Conservation (phyloP, 345 rosid species). For the Eutrema japonicum region DNA sequence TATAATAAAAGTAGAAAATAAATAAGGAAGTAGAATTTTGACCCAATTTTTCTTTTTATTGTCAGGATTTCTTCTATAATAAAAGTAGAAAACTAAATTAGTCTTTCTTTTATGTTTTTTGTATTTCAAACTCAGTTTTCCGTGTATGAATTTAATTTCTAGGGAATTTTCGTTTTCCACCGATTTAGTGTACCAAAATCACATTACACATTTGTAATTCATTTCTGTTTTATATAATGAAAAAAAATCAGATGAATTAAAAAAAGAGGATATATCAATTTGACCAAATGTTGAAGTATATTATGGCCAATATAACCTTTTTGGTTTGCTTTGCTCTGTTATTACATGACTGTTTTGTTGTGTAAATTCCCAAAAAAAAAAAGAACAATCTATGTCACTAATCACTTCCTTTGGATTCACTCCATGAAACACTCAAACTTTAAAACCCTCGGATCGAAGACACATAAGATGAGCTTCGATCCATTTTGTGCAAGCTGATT, state of each 20-base stretch:
- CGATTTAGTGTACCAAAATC: too few species aligned
- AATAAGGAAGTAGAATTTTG: neutral
- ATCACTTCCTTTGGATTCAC: neutral
- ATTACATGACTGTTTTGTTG: conserved; percentile 26
- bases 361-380: conserved; percentile 6
- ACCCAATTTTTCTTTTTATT: neutral
- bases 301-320: neutral
- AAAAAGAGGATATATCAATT: neutral
- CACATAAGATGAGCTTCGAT: conserved; percentile 83
- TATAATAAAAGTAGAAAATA: neutral
- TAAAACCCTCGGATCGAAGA: conserved; percentile 86
- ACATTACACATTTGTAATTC: too few species aligned
- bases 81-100: too few species aligned
- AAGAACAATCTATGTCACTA: conserved; percentile 28
- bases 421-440: conserved; percentile 51
- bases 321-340: neutral
- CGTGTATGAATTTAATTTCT: too few species aligned
- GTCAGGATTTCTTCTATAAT: too few species aligned
- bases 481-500: conserved; percentile 86
- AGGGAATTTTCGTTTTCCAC: too few species aligned
- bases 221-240: too few species aligned
- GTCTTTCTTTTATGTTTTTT: too few species aligned
- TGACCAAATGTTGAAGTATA: neutral
- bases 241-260: neutral
- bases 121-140: too few species aligned